These are phyloP conservation scores for Rubia yunnanensis DNA, from an alignment of 257 asterid species.

Conservation along the genomic window DNA sequence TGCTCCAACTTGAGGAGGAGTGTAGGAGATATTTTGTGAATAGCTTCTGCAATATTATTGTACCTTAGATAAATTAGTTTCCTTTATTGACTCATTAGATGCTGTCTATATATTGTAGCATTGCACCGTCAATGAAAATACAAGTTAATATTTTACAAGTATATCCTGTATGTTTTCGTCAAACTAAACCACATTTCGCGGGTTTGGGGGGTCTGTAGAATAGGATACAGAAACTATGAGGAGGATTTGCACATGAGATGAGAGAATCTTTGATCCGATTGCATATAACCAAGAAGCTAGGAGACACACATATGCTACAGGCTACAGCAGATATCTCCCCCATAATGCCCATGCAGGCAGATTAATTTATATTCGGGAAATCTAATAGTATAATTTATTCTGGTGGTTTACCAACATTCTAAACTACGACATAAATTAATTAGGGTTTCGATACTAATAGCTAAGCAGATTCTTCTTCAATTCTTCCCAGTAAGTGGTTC, in stretches of 20 bases:
- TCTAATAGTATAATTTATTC: background rate
- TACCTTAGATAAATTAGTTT: too few relatives aligned
- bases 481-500: slow-evolving; percentile 29
- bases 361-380: background rate
- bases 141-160: too few relatives aligned
- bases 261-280: slow-evolving; percentile 17
- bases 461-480: slow-evolving; percentile 29
- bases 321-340: background rate
- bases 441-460: background rate
- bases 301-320: slow-evolving; percentile 16
- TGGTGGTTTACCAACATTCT: background rate
- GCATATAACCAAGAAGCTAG: slow-evolving; percentile 15
- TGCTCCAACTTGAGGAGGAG: too few relatives aligned
- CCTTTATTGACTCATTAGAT: too few relatives aligned
- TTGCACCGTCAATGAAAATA: too few relatives aligned
- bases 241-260: background rate
- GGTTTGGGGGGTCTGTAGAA: too few relatives aligned
- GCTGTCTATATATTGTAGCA: too few relatives aligned
- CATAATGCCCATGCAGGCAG: background rate
- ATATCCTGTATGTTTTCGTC: too few relatives aligned
- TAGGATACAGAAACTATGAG: too few relatives aligned
- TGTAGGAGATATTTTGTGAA: too few relatives aligned
- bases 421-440: background rate
- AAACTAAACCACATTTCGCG: too few relatives aligned
- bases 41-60: too few relatives aligned